Base-by-base conservation (phyloP, 371 early-diverging fungal species). In the Mucor velutinosus region DNA sequence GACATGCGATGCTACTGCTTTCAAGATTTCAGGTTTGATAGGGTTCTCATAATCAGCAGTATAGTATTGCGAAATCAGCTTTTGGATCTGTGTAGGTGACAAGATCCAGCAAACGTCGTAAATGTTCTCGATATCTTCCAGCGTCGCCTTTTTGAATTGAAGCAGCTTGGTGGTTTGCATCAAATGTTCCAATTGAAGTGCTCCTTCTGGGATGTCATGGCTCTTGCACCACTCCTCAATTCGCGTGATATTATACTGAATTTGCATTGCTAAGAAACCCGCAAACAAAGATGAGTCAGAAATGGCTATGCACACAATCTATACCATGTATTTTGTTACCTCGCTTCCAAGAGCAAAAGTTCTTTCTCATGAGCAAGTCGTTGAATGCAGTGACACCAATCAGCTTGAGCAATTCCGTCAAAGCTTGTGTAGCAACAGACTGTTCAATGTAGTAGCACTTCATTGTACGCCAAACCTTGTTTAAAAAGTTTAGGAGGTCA, bases 141-240 rank as follows among this genome's bases (percentile, higher is more conserved):
- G 82, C 2, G 95, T 90, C 5, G 92, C 88, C 87, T 98, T 98
- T 76, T 95, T 95, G 76, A 97, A 88, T 72, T 96, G 97, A 62
- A 98, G 77, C 29, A 98, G 78, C 80, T 97, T 97, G 43, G 96
- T 96, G 1, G 95, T 93, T 77, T 98, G 97, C 84, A 96, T 87
- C 67, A 98, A 80, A 59, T 93, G 94, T 75, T 97, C 97, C 4
- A 96, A 77, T 70, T 97, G 96, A 53, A 94, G 83, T 0, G 96
- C 92, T 58, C 94, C 92, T 76, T 98, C 97, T n/a, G 92, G 84
- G 32, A 97, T 91, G 57, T 90, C 91, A 75, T 97, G 95, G 39
- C 92, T 82, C 88, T 93, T 94, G 87, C 96, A 97, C 99, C 99
- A 98, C 75, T 98, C 99, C 76, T 96, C 95, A 64, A 98, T 86